Conservation (phyloP, 1,139 yeast genomes). For the Lodderomyces jiufengensis region DNA sequence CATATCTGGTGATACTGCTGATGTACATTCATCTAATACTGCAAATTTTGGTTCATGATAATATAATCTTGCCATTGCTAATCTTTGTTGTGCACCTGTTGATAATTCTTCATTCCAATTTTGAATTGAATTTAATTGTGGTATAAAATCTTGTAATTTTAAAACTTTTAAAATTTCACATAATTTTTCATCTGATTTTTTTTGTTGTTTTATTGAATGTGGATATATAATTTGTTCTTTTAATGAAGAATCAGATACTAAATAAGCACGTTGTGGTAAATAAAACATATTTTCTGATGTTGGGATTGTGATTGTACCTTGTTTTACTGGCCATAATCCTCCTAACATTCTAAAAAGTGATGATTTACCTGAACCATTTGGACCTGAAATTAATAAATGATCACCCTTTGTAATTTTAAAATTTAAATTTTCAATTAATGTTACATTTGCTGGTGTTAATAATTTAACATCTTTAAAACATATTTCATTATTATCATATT, state of each 20-base stretch:
- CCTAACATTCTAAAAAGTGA: conserved; percentile 87
- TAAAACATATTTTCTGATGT: conserved; percentile 71
- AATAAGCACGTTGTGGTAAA: conserved; percentile 88
- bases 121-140: conserved; percentile 56
- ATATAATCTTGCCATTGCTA: conserved; percentile 90
- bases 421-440: conserved; percentile 60
- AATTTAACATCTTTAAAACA: conserved; percentile 72
- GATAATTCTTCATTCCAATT: conserved; percentile 91
- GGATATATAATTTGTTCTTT: conserved; percentile 91
- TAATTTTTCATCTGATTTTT: conserved; percentile 58
- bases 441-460: conserved; percentile 80
- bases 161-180: conserved; percentile 57
- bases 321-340: conserved; percentile 86
- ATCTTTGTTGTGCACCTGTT: conserved; percentile 87
- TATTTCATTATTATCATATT: conserved; percentile 56
- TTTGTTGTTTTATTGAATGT: conserved; percentile 59
- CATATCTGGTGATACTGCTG: conserved; percentile 88
- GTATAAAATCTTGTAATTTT: conserved; percentile 52
- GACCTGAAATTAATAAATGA: conserved; percentile 87
- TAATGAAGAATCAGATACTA: conserved; percentile 60
- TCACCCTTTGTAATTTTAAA: conserved; percentile 79
- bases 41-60: conserved; percentile 92
- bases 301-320: conserved; percentile 64
- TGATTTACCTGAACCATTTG: conserved; percentile 94
- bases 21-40: conserved; percentile 91